Evolutionary conservation across 2,329 filamentous ascomycete species (phyloP).

Genomic region (Annulohypoxylon truncatum): DNA sequence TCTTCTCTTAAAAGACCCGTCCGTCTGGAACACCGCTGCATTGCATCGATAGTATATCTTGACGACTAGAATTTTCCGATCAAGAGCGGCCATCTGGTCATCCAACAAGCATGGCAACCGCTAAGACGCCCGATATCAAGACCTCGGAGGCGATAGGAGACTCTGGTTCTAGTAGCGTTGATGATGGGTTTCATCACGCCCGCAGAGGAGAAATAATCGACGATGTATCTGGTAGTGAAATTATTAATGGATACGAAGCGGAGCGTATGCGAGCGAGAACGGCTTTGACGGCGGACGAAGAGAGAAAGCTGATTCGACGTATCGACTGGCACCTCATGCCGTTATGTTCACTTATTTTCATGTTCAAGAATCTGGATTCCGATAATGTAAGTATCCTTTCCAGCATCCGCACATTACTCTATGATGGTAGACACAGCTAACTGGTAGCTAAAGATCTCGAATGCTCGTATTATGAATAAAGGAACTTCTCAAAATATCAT

Average conservation of each 20-base stretch:
- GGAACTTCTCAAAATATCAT: slow-evolving; percentile 56
- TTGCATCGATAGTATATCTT: not conserved
- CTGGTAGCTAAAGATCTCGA: slow-evolving; percentile 48
- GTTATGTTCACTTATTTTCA: slow-evolving; percentile 55
- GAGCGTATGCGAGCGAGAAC: slow-evolving; percentile 47
- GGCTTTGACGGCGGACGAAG: slow-evolving; percentile 54
- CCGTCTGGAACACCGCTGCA: not conserved
- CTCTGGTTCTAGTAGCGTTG: slow-evolving; percentile 33
- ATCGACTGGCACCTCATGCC: slow-evolving; percentile 59
- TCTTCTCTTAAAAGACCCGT: slow-evolving; percentile 17
- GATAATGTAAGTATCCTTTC: slow-evolving; percentile 49
- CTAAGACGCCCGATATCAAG: slow-evolving; percentile 23
- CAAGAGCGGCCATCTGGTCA: not conserved
- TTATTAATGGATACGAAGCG: slow-evolving; percentile 49
- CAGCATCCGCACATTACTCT: not conserved
- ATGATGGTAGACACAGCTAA: not conserved
- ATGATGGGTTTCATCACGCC: slow-evolving; percentile 40
- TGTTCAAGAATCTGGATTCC: slow-evolving; percentile 56
- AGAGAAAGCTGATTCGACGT: slow-evolving; percentile 57
- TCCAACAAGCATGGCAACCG: slow-evolving; percentile 5
- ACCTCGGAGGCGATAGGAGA: slow-evolving; percentile 25
- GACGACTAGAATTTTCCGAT: not conserved
- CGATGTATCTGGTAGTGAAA: slow-evolving; percentile 30
- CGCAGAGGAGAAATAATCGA: slow-evolving; percentile 41
- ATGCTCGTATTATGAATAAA: slow-evolving; percentile 58